phyloP scores from a whole-genome alignment of 2,329 filamentous ascomycete genomes.

The Alternaria rosae region DNA sequence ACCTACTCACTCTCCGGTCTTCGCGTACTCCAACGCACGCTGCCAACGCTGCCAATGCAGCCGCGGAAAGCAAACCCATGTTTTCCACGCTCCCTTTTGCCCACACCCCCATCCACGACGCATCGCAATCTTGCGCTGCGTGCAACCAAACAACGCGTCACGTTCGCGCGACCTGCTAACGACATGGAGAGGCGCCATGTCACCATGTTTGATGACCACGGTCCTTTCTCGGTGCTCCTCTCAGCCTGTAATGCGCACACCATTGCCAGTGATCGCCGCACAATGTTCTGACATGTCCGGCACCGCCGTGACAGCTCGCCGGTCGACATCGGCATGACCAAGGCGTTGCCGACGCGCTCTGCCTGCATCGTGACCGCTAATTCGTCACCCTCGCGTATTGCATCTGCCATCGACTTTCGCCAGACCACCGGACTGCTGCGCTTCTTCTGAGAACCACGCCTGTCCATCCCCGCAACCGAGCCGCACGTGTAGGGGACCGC shows the following conservation, averaged over 20 bases:
- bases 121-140: conserved; percentile 3
- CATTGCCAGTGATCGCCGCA: conserved; percentile 1
- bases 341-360: background rate
- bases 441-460: background rate
- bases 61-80: background rate
- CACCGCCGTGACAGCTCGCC: conserved; percentile 5
- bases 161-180: conserved; percentile 16
- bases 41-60: background rate
- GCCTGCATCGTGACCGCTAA: conserved; percentile 5
- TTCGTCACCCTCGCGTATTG: background rate
- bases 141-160: conserved; percentile 1
- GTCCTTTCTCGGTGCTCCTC: conserved; percentile 13
- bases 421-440: conserved; percentile 2
- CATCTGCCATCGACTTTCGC: background rate
- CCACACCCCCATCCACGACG: background rate
- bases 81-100: background rate
- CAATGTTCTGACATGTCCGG: conserved; percentile 5
- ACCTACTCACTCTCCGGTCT: background rate
- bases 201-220: conserved; percentile 1
- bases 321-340: conserved; percentile 25
- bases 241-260: conserved; percentile 3
- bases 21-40: background rate
- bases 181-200: background rate
- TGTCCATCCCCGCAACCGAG: conserved; percentile 1
- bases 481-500: conserved; percentile 1